phyloP scores from a whole-genome alignment of 176 grass and related monocot species.

The Rhynchospora pubera region DNA sequence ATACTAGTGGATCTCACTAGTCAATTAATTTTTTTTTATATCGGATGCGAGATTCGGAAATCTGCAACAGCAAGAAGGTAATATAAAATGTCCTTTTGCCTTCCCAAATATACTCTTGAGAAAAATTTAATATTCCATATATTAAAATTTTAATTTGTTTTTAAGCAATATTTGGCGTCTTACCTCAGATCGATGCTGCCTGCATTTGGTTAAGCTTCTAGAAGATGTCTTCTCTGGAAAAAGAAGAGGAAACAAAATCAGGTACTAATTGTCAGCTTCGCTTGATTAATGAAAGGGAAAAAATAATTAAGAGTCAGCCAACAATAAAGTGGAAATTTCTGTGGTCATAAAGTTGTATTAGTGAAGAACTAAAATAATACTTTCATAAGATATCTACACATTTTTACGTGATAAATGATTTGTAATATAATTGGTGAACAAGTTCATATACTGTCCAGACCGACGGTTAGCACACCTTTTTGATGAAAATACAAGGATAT shows the following conservation, averaged over 20 bases:
- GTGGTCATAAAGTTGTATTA: not conserved
- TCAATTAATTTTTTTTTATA: slow-evolving; percentile 11
- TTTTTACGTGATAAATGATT: not conserved
- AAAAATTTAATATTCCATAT: not conserved
- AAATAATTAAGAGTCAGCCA: too few species aligned
- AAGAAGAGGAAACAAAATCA: too few species aligned
- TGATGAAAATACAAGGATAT: too few species aligned
- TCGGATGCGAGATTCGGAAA: slow-evolving; percentile 14
- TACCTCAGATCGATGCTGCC: not conserved
- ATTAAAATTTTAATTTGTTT: not conserved
- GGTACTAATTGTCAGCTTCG: too few species aligned
- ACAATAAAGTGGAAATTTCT: too few species aligned
- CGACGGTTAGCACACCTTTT: too few species aligned
- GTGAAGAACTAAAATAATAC: not conserved
- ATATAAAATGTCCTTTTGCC: not conserved
- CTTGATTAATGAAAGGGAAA: too few species aligned
- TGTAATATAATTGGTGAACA: not conserved
- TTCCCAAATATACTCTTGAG: not conserved
- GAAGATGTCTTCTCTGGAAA: not conserved
- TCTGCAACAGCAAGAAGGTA: slow-evolving; percentile 17
- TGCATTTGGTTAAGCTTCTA: not conserved
- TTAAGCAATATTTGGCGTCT: not conserved
- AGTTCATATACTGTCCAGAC: not conserved
- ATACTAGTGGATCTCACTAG: slow-evolving; percentile 16
- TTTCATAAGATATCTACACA: not conserved